phyloP scores from a whole-genome alignment of 2,329 filamentous ascomycete genomes.

The Pseudogymnoascus sp. region DNA sequence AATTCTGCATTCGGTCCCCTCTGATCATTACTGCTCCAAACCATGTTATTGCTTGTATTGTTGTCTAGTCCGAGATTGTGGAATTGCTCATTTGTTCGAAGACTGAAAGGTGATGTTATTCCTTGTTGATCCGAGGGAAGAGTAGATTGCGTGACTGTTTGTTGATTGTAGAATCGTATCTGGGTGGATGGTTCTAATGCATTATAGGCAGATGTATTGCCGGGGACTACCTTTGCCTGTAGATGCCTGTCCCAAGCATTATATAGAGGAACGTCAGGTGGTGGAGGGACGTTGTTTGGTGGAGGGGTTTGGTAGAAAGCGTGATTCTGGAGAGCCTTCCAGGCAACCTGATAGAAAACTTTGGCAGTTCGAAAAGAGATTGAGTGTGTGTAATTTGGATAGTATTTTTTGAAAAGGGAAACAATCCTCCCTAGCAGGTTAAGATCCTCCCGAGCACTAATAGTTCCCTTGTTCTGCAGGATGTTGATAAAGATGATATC shows the following conservation, averaged over 20 bases:
- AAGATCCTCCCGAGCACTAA: constrained; percentile 13
- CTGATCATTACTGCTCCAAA: background rate
- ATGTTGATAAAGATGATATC: constrained; percentile 18
- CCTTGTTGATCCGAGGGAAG: background rate
- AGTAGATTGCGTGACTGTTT: background rate
- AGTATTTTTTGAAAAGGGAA: constrained; percentile 13
- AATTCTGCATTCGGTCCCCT: background rate
- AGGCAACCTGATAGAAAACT: constrained; percentile 12
- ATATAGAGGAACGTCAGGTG: background rate
- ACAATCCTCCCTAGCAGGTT: constrained; percentile 3
- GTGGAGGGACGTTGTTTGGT: background rate
- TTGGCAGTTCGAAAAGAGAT: constrained; percentile 13
- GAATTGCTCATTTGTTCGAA: background rate
- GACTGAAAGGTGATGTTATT: background rate
- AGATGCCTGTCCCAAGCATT: background rate
- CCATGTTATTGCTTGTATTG: background rate
- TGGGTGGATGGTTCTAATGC: background rate
- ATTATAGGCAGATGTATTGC: background rate
- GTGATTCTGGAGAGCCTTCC: constrained; percentile 13
- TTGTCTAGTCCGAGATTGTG: background rate
- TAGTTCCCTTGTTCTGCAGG: constrained; percentile 15
- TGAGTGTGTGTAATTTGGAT: constrained; percentile 10
- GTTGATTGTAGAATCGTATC: background rate
- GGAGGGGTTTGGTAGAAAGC: background rate
- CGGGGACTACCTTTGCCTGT: background rate